Base-by-base conservation (phyloP, 2,329 filamentous ascomycete species). In the Beauveria rudraprayagi region DNA sequence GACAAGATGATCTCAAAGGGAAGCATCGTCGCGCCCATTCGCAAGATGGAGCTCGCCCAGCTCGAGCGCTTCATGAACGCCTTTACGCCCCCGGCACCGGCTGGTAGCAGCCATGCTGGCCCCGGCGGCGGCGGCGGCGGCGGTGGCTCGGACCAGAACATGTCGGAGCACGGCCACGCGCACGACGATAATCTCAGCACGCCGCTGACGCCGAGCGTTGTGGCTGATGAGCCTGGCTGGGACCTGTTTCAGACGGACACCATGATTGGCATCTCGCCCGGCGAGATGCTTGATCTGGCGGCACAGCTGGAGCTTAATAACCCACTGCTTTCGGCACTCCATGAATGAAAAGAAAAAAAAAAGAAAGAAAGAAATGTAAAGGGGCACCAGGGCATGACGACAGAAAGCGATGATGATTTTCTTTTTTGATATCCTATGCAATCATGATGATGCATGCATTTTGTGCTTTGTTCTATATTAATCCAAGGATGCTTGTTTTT, bases 1-100 rank as follows among this genome's bases (percentile, higher is more conserved):
- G 73, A 76, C 47, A 74, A 70, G 11, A 66, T 76, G 22, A 73
- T 75, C 6, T 58, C 67, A 1, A 75, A 75, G 28, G 74, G 74
- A 0, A 76, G 72, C 54, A 58, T 75, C 0, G 71, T 74, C 0
- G 74, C 75, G 3, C 74, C 73, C 1, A 60, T 77, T 0, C 67
- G 75, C 2, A 73, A 71, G 41, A 67, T 71, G 1, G 75, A 76
- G 17, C 67, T 76, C 1, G 67, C 66, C n/a, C 73, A 74, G 46
- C 63, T 76, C 3, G 73, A 76, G 44, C 70, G 72, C 4, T 73
- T 72, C 24, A 62, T 75, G 48, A 70, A 70, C 26, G 72, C 70
- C 3, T 63, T 74, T 3, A 64, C 61, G 26, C 53, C 60, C 10
- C 52, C 60, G 11, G 64, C 61, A 19, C 53, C 60, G 3, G 34